Evolutionary conservation across 2,329 filamentous ascomycete species (phyloP), one percentile per base, ranked within the genome.

Genomic region (Beauveria scarabaeidicola): DNA sequence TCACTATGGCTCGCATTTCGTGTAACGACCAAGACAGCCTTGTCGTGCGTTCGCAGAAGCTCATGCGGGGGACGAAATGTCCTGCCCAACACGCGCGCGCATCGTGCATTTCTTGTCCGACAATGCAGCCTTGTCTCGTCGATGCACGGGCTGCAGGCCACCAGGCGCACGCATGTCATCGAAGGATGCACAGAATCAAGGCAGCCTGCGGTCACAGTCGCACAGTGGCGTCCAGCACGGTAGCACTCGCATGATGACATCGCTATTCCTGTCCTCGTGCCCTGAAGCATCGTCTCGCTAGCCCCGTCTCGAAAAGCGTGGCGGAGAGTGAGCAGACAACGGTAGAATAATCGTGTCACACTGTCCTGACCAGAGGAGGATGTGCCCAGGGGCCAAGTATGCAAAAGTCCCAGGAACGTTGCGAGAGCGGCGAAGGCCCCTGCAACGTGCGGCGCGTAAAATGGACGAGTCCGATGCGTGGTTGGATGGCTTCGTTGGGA

Each of bases 361-460:
- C 29, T 15, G 19, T 32, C 19, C 41, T 10, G 17, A 6, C 19
- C 19, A 25, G 13, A 54, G 25, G n/a, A 54, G 25, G 38, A 40
- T 9, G 23, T 25, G 13, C 36, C 13, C 36, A 17, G 15, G 25
- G 13, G 25, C 27, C 29, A 21, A 38, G 13, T 27, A 47, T 25
- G 27, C 43, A 47, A 56, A 47, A 56, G 53, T 47, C 17, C 53
- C 40, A 23, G 19, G 19, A 25, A 29, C 10, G n/a, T 50, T 29
- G 38, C 51, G 25, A 32, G 52, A 32, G 52, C 41, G 40, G 36
- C 38, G 23, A 25, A 51, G 23, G 11, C 46, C 46, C 55, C 40
- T 61, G 54, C 17, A 43, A 53, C 47, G 44, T 43, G 58, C 55
- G 55, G 60, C 55, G 59, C 58, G 59, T 60, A 58, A 56, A 47